A percentile compares a stretch with the other conserved stretches of the same genome.
These are phyloP conservation scores for Persicaria maculosa DNA, from an alignment of 148 eudicot genomes.

Conservation along the genomic window DNA sequence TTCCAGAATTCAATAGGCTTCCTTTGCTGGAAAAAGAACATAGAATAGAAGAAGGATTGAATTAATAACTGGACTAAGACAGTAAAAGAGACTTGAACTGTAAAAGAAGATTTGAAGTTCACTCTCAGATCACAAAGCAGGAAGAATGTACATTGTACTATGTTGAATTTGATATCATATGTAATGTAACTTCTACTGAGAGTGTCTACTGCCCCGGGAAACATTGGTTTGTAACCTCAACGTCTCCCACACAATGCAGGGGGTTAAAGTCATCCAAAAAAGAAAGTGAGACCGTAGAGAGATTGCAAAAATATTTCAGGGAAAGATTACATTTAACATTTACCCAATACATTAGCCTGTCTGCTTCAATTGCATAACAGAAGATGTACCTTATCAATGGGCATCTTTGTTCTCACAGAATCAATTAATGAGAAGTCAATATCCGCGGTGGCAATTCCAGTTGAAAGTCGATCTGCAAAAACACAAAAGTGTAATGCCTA, in stretches of 20 bases:
- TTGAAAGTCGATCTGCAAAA: slow-evolving; percentile 56
- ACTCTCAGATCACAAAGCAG: too few relatives aligned
- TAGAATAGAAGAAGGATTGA: neutral
- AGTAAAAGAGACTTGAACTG: neutral
- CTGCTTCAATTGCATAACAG: neutral
- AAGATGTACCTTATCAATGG: slow-evolving; percentile 56
- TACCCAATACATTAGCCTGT: neutral
- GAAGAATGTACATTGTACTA: too few relatives aligned
- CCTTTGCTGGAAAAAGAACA: slow-evolving; percentile 61
- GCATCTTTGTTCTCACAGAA: slow-evolving; percentile 85
- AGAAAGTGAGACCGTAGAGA: neutral
- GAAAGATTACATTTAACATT: neutral
- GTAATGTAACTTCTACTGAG: too few relatives aligned
- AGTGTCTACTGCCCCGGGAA: neutral
- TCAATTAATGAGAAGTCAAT: slow-evolving; percentile 64
- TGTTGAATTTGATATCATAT: too few relatives aligned
- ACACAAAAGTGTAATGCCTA: neutral
- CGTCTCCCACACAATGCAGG: neutral
- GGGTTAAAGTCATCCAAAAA: neutral
- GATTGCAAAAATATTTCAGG: neutral
- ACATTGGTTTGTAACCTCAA: neutral
- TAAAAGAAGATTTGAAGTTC: too few relatives aligned
- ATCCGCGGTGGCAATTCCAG: slow-evolving; percentile 89
- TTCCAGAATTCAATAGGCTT: slow-evolving; percentile 54
- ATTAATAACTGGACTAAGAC: neutral